phyloP scores from a whole-genome alignment of 2,329 filamentous ascomycete genomes.

The Colletotrichum simmondsii region DNA sequence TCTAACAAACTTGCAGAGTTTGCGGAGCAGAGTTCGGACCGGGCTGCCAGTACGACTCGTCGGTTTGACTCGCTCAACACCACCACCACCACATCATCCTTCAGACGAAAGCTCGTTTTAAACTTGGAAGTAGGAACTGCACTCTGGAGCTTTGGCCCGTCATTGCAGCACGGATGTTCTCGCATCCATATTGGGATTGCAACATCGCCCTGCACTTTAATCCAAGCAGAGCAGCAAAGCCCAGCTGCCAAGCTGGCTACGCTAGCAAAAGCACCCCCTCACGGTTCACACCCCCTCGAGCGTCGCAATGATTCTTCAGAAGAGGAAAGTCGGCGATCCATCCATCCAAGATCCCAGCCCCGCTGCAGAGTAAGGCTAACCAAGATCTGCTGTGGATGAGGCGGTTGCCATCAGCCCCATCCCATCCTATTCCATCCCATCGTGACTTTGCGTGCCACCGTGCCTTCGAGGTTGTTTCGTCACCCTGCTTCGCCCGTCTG shows the following conservation, averaged over 20 bases:
- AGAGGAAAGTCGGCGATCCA: slow-evolving; percentile 22
- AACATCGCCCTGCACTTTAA: slow-evolving; percentile 1
- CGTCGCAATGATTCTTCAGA: background rate
- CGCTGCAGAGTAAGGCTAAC: slow-evolving; percentile 16
- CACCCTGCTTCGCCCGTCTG: slow-evolving; percentile 18
- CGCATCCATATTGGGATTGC: slow-evolving; percentile 5
- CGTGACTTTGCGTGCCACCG: background rate
- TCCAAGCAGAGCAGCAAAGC: background rate
- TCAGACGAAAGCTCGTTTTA: slow-evolving; percentile 2
- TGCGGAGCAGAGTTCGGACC: slow-evolving; percentile 3
- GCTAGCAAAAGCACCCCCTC: background rate
- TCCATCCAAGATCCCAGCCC: slow-evolving; percentile 25
- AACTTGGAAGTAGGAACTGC: background rate
- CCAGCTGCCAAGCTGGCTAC: background rate
- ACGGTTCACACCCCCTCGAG: background rate
- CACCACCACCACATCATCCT: background rate
- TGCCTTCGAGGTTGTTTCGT: slow-evolving; percentile 11
- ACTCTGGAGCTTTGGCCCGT: slow-evolving; percentile 2
- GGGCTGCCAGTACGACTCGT: background rate
- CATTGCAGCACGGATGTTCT: slow-evolving; percentile 22
- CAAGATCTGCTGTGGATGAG: slow-evolving; percentile 30
- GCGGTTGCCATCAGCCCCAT: slow-evolving; percentile 22
- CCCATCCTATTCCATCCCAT: slow-evolving; percentile 9
- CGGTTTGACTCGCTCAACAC: background rate
- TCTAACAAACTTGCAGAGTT: background rate